Evolutionary conservation across 2,329 filamentous ascomycete species (phyloP), one percentile per base, ranked within the genome.

Genomic region (Incumbomyces lentus): DNA sequence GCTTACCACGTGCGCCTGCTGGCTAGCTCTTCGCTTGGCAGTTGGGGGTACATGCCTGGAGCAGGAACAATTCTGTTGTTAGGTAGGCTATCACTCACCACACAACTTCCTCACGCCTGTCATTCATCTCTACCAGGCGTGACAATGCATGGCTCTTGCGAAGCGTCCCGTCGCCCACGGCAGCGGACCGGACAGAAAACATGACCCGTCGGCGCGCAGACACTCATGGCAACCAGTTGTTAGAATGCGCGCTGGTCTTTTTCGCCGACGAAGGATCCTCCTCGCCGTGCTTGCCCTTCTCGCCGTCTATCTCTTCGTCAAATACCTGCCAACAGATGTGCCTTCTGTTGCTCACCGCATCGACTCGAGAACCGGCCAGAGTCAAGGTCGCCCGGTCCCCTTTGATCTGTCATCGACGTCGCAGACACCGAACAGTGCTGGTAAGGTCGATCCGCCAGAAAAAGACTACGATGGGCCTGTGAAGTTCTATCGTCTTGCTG

Each of bases 391-490:
- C n/a, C 22, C 30, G n/a, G 2, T 30, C 17, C 6, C 8, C 22
- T 16, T 31, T 3, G 22, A 32, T 14, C 13, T 17, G n/a, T 12
- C 41, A 31, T 22, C 41, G 19, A 35, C 35, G 30, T 8, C 22
- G 22, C 22, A 26, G 22, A 8, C 22, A 26, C 11, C 18, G 3
- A 34, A n/a, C 13, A 33, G 19, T 5, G 17, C 44, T 39, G 31
- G 58, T 40, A 32, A 61, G 48, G 49, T 50, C 40, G 52, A 58
- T 18, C 49, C 62, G 19, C 11, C 18, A 18, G 19, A 36, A 46
- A 64, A 71, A 51, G 72, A 72, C 42, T 90, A 82, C 62, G 77
- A 81, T 52, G 88, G 86, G 1, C 76, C 76, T 1, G 72, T 93
- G 55, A 78, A 71, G 56, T 89, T 86, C 59, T 76, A 75, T 55